Evolutionary conservation across 177 flowering plant genomes (phyloP), one percentile per base, ranked within the genome.

Genomic region (Telopea speciosissima): DNA sequence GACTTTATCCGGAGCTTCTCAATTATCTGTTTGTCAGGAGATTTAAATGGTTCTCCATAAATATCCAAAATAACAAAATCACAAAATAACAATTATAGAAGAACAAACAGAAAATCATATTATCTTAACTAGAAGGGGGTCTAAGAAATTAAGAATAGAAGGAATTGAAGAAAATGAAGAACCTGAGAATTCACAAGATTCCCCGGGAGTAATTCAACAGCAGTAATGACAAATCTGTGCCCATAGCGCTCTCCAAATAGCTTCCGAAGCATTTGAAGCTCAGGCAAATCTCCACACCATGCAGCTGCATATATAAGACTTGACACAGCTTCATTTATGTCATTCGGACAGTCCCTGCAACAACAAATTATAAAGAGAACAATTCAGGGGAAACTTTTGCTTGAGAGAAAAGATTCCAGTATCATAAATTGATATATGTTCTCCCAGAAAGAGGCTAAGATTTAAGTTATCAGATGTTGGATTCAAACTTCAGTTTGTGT

Each of bases 201-300:
- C 16, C 97, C 97, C 0, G 90, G 88, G 16, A 77, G 75, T 42
- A 87, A 77, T 60, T 90, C 87, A 19, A 82, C 78, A 3, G 96
- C 88, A 23, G 75, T 63, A 49, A n/a, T 63, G 8, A 81, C 86
- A 68, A 87, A 86, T 59, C 70, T 79, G 49, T 81, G 82, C 21
- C 98, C 97, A 63, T 90, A 93, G 1, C 90, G 87, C 49, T 87
- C 82, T 21, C 81, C 83, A 62, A 92, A 88, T 63, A 93, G 82
- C 70, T 85, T 80, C 63, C 98, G 69, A n/a, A 92, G 79, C 16
- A 9, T 61, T 40, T 70, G 76, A 67, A 93, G 89, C 86, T 93
- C 98, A 9, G 97, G 98, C 0, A 91, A 74, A 70, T 92, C 96
- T 8, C 93, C 97, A 76, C 86, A 88, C 74, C 96, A 83, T 65